Evolutionary conservation across 2,329 filamentous ascomycete species (phyloP), one percentile per base, ranked within the genome.

Genomic region (Bipolaris zeicola): DNA sequence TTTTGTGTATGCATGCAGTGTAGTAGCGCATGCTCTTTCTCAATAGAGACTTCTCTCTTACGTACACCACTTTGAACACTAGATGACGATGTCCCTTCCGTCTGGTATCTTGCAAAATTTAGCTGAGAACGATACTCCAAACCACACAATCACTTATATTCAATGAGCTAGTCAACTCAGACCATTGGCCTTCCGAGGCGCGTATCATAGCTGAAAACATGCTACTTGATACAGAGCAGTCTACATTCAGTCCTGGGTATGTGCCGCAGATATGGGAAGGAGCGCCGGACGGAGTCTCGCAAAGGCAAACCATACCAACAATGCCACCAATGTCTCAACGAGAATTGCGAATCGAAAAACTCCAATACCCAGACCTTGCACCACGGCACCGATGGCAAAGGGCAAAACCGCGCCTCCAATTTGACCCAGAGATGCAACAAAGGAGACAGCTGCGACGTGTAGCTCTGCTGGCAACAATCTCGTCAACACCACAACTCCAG

Each of bases 351-450:
- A 72, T 28, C 72, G 68, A 26, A 79, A 80, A 0, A 76, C 65
- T 1, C 66, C 66, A 42, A 81, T 78, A 0, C 78, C 78, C 7
- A 77, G 42, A 1, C 63, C 61, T 13, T 80, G 66, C 2, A 78
- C 71, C 7, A 79, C 57, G 4, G 76, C 75, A 0, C 79, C 79
- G n/a, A 81, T 75, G 3, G 66, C 71, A 52, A 81, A 79, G 0
- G 80, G 80, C 1, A 81, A 60, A 16, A 79, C 45, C 0, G 78
- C 79, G 4, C 75, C 78, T 1, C 80, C 80, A 7, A 80, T 62
- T 58, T 81, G 78, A 1, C 80, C 80, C 1, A 81, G 56, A 3
- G 77, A 75, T 1, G 78, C 75, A 1, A 78, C 78, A 28, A 80
- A 79, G 0, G 78, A 78, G 5, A 82, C 78, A 2, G 76, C 79